Conservation (phyloP, 2,329 filamentous ascomycete genomes). For the Verticillium tricorpus region DNA sequence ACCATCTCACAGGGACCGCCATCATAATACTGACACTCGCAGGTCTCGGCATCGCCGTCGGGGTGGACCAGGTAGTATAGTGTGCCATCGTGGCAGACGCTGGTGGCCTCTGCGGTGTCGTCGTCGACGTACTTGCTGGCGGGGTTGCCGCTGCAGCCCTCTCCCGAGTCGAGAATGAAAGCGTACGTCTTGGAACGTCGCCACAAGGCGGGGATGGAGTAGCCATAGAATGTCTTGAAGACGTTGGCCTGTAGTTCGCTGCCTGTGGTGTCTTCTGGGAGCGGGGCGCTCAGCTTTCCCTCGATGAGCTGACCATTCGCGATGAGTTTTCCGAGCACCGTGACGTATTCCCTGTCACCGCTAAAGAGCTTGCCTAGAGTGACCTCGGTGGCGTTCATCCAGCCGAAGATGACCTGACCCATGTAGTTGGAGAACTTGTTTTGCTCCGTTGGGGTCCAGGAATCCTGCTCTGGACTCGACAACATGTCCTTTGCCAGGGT, state of each 20-base stretch:
- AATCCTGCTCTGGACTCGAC: neutral
- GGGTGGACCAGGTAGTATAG: constrained; percentile 26
- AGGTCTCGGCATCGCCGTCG: constrained; percentile 14
- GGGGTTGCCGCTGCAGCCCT: constrained; percentile 17
- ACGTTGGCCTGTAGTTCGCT: constrained; percentile 10
- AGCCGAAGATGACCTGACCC: constrained; percentile 20
- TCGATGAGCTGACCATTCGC: constrained; percentile 21
- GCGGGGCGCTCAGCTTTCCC: constrained; percentile 6
- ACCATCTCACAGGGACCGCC: constrained; percentile 5
- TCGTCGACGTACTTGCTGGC: constrained; percentile 17
- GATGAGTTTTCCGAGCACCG: constrained; percentile 18
- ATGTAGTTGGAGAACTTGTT: constrained; percentile 21
- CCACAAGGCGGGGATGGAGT: constrained; percentile 27
- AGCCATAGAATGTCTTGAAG: constrained; percentile 22
- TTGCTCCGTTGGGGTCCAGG: constrained; percentile 21
- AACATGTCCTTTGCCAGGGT: constrained; percentile 22
- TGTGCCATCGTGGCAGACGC: constrained; percentile 19
- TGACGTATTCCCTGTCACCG: constrained; percentile 17
- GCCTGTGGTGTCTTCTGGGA: neutral
- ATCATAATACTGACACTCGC: neutral
- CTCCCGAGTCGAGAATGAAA: constrained; percentile 29
- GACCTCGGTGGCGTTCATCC: constrained; percentile 14
- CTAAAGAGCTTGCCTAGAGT: constrained; percentile 17
- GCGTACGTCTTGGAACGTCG: constrained; percentile 16
- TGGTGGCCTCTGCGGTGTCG: constrained; percentile 15